These are phyloP conservation scores for Leccinum longicurvipes DNA, from an alignment of 768 basidiomycete genomes.

Conservation along the genomic window DNA sequence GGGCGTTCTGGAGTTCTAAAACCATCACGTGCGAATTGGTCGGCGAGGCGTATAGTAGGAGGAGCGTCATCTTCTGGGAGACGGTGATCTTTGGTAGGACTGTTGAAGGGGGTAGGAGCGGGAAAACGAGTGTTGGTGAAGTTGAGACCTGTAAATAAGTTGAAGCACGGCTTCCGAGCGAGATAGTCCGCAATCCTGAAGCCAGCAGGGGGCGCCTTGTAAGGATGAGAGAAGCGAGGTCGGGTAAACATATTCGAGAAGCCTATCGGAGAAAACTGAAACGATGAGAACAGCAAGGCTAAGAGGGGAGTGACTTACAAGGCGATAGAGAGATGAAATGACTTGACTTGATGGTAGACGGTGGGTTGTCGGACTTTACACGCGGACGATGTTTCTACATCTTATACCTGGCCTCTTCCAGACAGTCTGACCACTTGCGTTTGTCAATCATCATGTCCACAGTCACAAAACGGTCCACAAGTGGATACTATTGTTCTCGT, in stretches of 20 bases:
- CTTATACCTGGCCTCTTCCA: conserved; percentile 17
- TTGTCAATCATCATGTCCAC: conserved; percentile 3
- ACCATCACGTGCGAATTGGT: not conserved
- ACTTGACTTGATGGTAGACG: not conserved
- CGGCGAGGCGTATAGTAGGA: conserved; percentile 5
- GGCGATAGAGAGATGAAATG: not conserved
- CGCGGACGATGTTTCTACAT: not conserved
- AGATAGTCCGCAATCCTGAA: conserved; percentile 21
- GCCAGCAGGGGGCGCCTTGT: conserved; percentile 25
- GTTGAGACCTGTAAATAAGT: conserved; percentile 13
- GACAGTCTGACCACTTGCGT: conserved; percentile 9
- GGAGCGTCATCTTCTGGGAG: conserved; percentile 7
- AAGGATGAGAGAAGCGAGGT: conserved; percentile 11
- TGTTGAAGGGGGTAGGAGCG: conserved; percentile 15
- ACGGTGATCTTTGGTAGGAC: conserved; percentile 6
- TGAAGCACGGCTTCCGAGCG: conserved; percentile 18
- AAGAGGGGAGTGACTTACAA: not conserved
- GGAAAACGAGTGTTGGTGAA: conserved; percentile 13
- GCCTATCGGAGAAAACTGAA: not conserved
- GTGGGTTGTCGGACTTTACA: not conserved
- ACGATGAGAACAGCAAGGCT: not conserved
- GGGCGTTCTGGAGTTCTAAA: not conserved
- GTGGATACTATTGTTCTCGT: conserved; percentile 17
- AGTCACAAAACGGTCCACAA: not conserved
- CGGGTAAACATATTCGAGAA: conserved; percentile 20